Evolutionary conservation across 148 eudicot species (phyloP).

Genomic region (Limonium bicolor): DNA sequence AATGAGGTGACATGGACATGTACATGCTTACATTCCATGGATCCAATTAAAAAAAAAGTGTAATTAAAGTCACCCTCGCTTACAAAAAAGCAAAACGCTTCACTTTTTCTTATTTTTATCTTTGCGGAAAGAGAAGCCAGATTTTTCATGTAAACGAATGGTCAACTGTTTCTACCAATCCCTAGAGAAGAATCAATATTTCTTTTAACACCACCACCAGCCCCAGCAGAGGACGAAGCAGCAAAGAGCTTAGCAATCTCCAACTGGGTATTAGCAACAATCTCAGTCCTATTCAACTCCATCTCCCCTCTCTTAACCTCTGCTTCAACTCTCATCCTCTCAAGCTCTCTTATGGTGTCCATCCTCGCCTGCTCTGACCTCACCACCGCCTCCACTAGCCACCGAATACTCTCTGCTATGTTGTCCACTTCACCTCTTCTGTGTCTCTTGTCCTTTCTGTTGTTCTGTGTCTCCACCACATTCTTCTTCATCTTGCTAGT

Average conservation of each 20-base stretch:
- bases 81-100: too few relatives aligned
- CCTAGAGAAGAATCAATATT: conserved; percentile 36
- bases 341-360: conserved; percentile 64
- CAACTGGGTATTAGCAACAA: conserved; percentile 72
- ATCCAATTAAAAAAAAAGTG: too few relatives aligned
- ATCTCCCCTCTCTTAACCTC: conserved; percentile 71
- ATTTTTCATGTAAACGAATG: too few relatives aligned
- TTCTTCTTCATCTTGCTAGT: conserved; percentile 12
- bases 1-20: too few relatives aligned
- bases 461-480: conserved; percentile 16
- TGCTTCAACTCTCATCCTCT: conserved; percentile 73
- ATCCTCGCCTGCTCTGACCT: conserved; percentile 55
- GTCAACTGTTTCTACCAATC: conserved; percentile 36
- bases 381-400: conserved; percentile 61
- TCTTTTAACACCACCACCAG: too few relatives aligned
- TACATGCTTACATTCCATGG: too few relatives aligned
- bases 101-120: too few relatives aligned
- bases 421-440: conserved; percentile 28
- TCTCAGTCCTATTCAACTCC: conserved; percentile 73
- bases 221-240: conserved; percentile 2
- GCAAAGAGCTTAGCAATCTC: conserved; percentile 87
- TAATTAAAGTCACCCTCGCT: too few relatives aligned
- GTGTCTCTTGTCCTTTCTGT: conserved; percentile 19
- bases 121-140: too few relatives aligned
- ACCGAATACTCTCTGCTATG: conserved; percentile 57